These are phyloP conservation scores for Karstenula rhodostoma DNA, from an alignment of 2,329 filamentous ascomycete genomes.

Conservation along the genomic window DNA sequence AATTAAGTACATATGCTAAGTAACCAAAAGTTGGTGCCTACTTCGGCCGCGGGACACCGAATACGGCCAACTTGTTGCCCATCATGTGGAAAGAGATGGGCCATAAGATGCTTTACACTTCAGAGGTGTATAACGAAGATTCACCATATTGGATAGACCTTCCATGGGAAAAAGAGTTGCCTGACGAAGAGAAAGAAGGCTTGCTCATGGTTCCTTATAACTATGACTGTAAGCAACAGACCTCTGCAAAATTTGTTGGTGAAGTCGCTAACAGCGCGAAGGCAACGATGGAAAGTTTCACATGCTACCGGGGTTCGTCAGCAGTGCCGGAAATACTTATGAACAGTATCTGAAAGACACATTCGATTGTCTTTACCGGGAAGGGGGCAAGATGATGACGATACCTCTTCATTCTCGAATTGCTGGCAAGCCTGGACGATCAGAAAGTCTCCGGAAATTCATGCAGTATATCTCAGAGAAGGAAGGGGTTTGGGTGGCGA, in stretches of 20 bases:
- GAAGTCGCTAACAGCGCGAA: background rate
- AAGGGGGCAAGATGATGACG: slow-evolving; percentile 55
- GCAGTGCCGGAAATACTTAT: slow-evolving; percentile 49
- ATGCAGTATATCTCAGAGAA: slow-evolving; percentile 51
- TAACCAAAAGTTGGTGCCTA: slow-evolving; percentile 60
- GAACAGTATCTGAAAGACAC: slow-evolving; percentile 52
- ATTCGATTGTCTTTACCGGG: slow-evolving; percentile 53
- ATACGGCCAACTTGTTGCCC: slow-evolving; percentile 56
- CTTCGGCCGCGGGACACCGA: slow-evolving; percentile 58
- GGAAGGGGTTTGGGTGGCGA: slow-evolving; percentile 56
- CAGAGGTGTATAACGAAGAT: slow-evolving; percentile 62
- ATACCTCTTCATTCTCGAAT: slow-evolving; percentile 53
- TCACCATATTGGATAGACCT: slow-evolving; percentile 64
- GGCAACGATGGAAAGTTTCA: slow-evolving; percentile 56
- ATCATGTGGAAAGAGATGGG: slow-evolving; percentile 62
- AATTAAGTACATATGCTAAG: background rate
- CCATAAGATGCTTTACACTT: slow-evolving; percentile 56
- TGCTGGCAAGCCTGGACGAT: slow-evolving; percentile 52
- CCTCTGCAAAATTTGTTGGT: background rate
- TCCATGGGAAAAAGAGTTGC: slow-evolving; percentile 44
- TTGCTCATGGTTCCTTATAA: slow-evolving; percentile 51
- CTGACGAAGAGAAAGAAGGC: slow-evolving; percentile 47
- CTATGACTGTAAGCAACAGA: slow-evolving; percentile 37
- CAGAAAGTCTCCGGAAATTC: slow-evolving; percentile 51
- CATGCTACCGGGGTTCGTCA: slow-evolving; percentile 54